These are phyloP conservation scores for Sporothrix globosa DNA, from an alignment of 2,329 filamentous ascomycete species.

Conservation along the genomic window DNA sequence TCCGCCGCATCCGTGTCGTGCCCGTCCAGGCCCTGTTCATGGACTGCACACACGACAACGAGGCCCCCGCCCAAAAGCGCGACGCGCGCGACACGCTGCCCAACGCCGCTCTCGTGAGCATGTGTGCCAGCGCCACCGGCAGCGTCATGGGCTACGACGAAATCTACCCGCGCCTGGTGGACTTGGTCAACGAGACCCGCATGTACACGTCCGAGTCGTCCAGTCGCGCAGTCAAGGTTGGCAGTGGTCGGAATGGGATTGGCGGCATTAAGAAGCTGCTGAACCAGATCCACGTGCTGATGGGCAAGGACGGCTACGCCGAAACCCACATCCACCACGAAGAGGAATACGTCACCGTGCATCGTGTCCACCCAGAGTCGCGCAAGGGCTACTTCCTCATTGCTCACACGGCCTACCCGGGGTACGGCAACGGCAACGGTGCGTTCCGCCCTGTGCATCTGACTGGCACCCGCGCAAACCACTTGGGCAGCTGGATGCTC, in stretches of 20 bases:
- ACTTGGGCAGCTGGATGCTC: slow-evolving; percentile 88
- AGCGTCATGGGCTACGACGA: slow-evolving; percentile 99
- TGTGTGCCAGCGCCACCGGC: slow-evolving; percentile 92
- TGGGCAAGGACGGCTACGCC: slow-evolving; percentile 93
- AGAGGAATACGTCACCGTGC: slow-evolving; percentile 93
- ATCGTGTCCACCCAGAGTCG: slow-evolving; percentile 88
- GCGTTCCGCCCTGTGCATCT: slow-evolving; percentile 79
- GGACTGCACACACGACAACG: slow-evolving; percentile 99
- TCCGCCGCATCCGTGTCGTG: slow-evolving; percentile 81
- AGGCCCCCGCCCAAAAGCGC: slow-evolving; percentile 91
- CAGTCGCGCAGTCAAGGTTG: slow-evolving; percentile 60
- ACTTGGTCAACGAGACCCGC: slow-evolving; percentile 86
- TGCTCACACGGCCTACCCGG: slow-evolving; percentile 93
- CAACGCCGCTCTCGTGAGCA: slow-evolving; percentile 89
- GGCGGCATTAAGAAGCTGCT: slow-evolving; percentile 88
- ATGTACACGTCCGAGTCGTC: slow-evolving; percentile 76
- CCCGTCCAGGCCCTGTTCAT: slow-evolving; percentile 95
- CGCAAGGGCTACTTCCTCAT: slow-evolving; percentile 94
- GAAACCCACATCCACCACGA: slow-evolving; percentile 98
- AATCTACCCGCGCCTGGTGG: slow-evolving; percentile 89
- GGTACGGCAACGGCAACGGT: slow-evolving; percentile 82
- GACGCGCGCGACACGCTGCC: slow-evolving; percentile 92
- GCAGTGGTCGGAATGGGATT: slow-evolving; percentile 79
- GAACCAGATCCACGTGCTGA: slow-evolving; percentile 91
- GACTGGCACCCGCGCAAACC: slow-evolving; percentile 79